These are phyloP conservation scores for Ailanthus altissimus DNA, from an alignment of 345 rosid species.

Conservation along the genomic window DNA sequence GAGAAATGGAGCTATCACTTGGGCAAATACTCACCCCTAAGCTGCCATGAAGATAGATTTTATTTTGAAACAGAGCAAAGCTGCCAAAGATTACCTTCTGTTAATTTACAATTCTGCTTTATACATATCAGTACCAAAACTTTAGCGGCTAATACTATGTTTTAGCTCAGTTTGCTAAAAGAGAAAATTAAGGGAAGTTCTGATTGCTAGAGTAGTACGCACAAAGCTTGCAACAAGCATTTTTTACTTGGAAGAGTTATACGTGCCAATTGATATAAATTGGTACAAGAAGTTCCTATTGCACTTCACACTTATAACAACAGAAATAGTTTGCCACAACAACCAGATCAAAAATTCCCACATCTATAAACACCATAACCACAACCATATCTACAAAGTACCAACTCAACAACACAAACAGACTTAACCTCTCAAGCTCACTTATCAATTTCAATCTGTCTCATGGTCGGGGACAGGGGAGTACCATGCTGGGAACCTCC, in stretches of 20 bases:
- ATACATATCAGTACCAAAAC: neutral
- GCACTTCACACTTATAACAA: neutral
- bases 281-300: neutral
- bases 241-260: constrained; percentile 8
- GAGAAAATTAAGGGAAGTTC: neutral
- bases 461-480: constrained; percentile 73
- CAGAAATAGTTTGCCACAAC: neutral
- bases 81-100: neutral
- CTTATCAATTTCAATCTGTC: constrained; percentile 60
- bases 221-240: neutral
- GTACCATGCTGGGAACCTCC: constrained; percentile 76
- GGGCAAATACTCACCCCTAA: no score
- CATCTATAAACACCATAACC: neutral
- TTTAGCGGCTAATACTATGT: neutral
- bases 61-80: neutral
- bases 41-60: neutral
- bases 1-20: no score
- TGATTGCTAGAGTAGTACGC: neutral
- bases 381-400: neutral
- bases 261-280: neutral
- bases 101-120: neutral
- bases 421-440: neutral
- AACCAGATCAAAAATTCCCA: constrained; percentile 3
- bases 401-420: neutral
- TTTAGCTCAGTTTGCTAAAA: neutral